phyloP scores from a whole-genome alignment of 2,329 filamentous ascomycete species.

The Colletotrichum siamense region DNA sequence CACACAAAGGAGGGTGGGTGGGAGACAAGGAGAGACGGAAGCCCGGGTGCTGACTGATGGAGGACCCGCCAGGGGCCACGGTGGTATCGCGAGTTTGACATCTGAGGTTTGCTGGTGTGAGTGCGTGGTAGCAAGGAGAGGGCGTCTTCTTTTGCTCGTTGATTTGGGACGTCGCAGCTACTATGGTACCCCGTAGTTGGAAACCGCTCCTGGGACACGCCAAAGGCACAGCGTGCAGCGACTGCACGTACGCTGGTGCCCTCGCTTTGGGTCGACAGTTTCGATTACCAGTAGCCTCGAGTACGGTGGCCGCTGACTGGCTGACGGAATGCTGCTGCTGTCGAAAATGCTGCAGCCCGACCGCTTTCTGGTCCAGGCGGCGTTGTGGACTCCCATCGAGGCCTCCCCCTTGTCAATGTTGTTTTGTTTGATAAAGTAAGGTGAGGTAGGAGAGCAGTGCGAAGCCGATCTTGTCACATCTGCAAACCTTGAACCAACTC shows the following conservation, averaged over 20 bases:
- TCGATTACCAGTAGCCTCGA: neutral
- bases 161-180: conserved; percentile 4
- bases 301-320: conserved; percentile 11
- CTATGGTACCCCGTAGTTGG: neutral
- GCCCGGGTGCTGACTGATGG: conserved; percentile 21
- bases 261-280: conserved; percentile 9
- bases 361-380: conserved; percentile 6
- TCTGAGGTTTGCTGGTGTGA: neutral
- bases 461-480: conserved; percentile 7
- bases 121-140: neutral
- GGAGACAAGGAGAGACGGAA: conserved; percentile 18
- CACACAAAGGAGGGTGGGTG: conserved; percentile 2
- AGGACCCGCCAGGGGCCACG: neutral
- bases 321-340: neutral
- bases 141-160: neutral
- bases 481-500: conserved; percentile 2
- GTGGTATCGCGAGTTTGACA: conserved; percentile 11
- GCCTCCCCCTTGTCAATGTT: neutral
- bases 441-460: neutral
- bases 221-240: neutral
- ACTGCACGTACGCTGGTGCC: neutral
- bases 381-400: neutral
- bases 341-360: neutral
- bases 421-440: conserved; percentile 5
- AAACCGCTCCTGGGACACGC: neutral